Evolutionary conservation across 2,329 filamentous ascomycete species (phyloP).

Genomic region (Emmonsiellopsis sp.): DNA sequence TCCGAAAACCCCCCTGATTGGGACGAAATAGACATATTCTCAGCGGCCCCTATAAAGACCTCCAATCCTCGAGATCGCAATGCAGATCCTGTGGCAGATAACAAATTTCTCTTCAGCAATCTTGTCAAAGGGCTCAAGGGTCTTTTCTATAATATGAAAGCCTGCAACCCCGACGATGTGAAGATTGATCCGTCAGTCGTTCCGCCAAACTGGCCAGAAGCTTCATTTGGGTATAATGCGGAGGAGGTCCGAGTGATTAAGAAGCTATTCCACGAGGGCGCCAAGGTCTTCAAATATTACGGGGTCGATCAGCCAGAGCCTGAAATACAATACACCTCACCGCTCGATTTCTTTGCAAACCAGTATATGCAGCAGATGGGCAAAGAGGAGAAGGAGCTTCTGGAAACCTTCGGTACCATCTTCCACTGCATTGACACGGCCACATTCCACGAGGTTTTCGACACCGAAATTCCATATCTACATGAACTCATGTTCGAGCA

Average conservation of each 20-base stretch:
- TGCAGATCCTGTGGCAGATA: slow-evolving; percentile 85
- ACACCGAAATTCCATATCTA: slow-evolving; percentile 90
- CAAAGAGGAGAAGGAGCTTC: slow-evolving; percentile 92
- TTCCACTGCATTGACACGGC: slow-evolving; percentile 98
- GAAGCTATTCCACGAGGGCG: slow-evolving; percentile 94
- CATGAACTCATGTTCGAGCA: slow-evolving; percentile 99
- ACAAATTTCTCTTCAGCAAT: slow-evolving; percentile 97
- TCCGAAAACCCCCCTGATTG: slow-evolving; percentile 76
- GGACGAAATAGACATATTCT: slow-evolving; percentile 98
- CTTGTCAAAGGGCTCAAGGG: slow-evolving; percentile 92
- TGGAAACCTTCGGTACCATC: slow-evolving; percentile 96
- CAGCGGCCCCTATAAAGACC: slow-evolving; percentile 90
- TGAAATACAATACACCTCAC: slow-evolving; percentile 67
- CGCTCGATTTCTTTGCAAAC: slow-evolving; percentile 86
- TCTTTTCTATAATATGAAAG: slow-evolving; percentile 88
- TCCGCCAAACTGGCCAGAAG: slow-evolving; percentile 86
- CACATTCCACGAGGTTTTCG: slow-evolving; percentile 97
- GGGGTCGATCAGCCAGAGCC: slow-evolving; percentile 70
- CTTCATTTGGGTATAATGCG: slow-evolving; percentile 91
- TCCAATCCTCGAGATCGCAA: slow-evolving; percentile 83
- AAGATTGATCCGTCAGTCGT: slow-evolving; percentile 68
- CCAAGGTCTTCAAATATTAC: slow-evolving; percentile 94
- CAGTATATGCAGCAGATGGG: slow-evolving; percentile 90
- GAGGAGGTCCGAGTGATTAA: slow-evolving; percentile 95
- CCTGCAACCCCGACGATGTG: slow-evolving; percentile 65